Conservation (phyloP, 2,329 filamentous ascomycete species). For the Cercospora beticola region DNA sequence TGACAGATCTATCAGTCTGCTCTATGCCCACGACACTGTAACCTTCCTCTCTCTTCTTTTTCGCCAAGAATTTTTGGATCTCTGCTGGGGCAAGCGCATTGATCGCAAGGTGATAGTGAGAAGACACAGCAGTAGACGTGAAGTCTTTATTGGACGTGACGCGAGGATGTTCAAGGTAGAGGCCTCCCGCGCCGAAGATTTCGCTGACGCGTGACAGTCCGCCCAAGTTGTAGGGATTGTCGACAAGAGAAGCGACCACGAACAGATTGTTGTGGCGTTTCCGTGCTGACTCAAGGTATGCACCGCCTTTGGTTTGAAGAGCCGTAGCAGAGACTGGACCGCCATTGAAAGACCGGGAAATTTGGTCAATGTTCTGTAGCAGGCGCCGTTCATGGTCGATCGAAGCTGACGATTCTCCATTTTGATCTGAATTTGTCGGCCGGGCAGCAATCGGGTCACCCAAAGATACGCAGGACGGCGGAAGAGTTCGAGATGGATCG, state of each 20-base stretch:
- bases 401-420: not conserved
- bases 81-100: conserved; percentile 32
- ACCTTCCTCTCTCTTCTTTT: conserved; percentile 48
- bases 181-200: conserved; percentile 50
- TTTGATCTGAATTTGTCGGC: not conserved
- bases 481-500: conserved; percentile 10
- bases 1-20: conserved; percentile 52
- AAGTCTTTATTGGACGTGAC: conserved; percentile 50
- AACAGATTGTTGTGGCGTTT: conserved; percentile 40
- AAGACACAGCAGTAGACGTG: conserved; percentile 50
- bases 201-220: conserved; percentile 53
- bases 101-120: conserved; percentile 52
- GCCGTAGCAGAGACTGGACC: conserved; percentile 28
- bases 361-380: conserved; percentile 21
- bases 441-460: conserved; percentile 27
- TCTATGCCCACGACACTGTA: conserved; percentile 55
- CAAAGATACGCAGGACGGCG: conserved; percentile 37
- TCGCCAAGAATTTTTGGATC: conserved; percentile 40
- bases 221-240: conserved; percentile 52
- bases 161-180: conserved; percentile 47
- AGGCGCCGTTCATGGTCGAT: conserved; percentile 16
- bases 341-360: conserved; percentile 22
- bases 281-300: conserved; percentile 42
- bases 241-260: conserved; percentile 52
- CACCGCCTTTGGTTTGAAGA: conserved; percentile 54